A percentile compares a stretch with the other conserved stretches of the same genome.
Conservation (phyloP, 1,284 basidiomycete genomes). For the Ustilago crameri region DNA sequence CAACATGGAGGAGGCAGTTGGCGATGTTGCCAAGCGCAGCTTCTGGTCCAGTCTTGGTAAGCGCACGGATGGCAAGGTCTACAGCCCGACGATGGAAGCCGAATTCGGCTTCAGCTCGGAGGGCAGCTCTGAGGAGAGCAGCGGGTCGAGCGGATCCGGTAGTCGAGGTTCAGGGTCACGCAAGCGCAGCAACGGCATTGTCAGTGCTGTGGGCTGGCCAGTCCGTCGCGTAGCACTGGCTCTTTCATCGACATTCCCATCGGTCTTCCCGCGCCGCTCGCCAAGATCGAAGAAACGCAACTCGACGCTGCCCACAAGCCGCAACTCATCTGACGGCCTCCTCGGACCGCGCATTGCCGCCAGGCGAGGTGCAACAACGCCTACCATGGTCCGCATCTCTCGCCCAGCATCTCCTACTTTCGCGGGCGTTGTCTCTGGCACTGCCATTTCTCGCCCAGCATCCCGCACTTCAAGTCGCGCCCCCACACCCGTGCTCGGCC, state of each 20-base stretch:
- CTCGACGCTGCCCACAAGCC: conserved; percentile 32
- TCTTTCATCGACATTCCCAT: conserved; percentile 30
- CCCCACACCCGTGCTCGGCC: conserved; percentile 45
- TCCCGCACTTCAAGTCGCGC: conserved; percentile 47
- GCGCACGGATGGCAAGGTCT: conserved; percentile 32
- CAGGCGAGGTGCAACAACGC: conserved; percentile 26
- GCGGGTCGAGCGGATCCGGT: conserved; percentile 22
- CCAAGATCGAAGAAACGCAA: conserved; percentile 36
- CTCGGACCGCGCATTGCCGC: conserved; percentile 33
- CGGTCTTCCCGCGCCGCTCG: conserved; percentile 26
- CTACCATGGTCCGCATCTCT: conserved; percentile 35
- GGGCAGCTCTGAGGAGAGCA: conserved; percentile 50
- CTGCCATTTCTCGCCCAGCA: conserved; percentile 47
- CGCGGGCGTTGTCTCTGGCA: conserved; percentile 25
- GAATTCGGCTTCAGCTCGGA: conserved; percentile 50
- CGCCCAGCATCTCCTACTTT: conserved; percentile 46
- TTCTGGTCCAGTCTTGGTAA: conserved; percentile 48
- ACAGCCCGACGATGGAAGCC: conserved; percentile 47
- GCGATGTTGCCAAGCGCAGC: conserved; percentile 25
- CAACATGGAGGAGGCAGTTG: conserved; percentile 59
- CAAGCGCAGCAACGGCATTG: conserved; percentile 22
- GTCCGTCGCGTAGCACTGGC: conserved; percentile 33
- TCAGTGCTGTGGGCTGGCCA: conserved; percentile 35
- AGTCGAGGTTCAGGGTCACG: conserved; percentile 17
- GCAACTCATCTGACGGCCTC: conserved; percentile 11